phyloP scores from a whole-genome alignment of 352 stramenopile species.

The Phytophthora sansomeana region DNA sequence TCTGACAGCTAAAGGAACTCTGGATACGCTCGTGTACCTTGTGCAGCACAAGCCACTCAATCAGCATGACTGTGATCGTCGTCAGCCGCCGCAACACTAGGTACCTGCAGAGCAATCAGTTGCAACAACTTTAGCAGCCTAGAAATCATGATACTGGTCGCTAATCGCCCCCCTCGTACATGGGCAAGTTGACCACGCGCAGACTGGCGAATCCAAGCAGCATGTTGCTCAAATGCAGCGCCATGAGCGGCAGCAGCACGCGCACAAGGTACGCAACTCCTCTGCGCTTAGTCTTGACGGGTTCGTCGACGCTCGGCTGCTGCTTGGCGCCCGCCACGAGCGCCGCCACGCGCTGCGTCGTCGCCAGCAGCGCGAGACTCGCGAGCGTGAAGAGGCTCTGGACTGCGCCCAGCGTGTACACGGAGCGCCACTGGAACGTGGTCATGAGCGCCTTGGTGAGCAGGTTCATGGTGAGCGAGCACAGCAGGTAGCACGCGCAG shows the following conservation, averaged over 20 bases:
- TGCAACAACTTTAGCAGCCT: too few species aligned
- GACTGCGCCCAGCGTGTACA: constrained; percentile 68
- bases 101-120: constrained; percentile 48
- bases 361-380: constrained; percentile 42
- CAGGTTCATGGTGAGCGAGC: constrained; percentile 81
- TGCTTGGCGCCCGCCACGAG: constrained; percentile 2
- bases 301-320: constrained; percentile 1
- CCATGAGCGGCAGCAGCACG: constrained; percentile 59
- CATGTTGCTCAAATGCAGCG: constrained; percentile 70
- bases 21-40: too few species aligned
- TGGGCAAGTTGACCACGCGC: constrained; percentile 76
- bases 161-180: too few species aligned
- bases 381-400: constrained; percentile 73
- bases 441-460: constrained; percentile 79
- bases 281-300: not conserved
- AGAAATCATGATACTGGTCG: too few species aligned
- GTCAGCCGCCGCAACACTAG: constrained; percentile 73
- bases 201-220: constrained; percentile 73
- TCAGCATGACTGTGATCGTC: constrained; percentile 80
- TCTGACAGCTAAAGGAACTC: too few species aligned
- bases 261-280: constrained; percentile 30
- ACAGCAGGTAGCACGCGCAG: constrained; percentile 71
- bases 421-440: constrained; percentile 60
- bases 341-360: not conserved
- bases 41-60: constrained; percentile 77